Evolutionary conservation across 163 green algal genomes (phyloP).

Genomic region (Chlamydomonas reinhardtii): DNA sequence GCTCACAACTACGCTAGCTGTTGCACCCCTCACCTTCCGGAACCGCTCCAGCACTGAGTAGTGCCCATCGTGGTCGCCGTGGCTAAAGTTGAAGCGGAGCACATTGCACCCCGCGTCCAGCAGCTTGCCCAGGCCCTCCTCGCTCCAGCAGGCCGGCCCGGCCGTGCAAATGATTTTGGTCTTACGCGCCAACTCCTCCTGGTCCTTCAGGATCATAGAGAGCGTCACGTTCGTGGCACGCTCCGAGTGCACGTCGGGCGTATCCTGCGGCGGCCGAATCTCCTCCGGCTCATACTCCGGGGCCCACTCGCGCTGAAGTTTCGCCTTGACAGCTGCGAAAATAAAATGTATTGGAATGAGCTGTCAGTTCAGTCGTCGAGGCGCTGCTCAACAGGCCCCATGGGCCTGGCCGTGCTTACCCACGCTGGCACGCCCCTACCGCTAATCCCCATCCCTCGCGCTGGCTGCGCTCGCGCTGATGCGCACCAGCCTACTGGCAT

Average conservation of each 20-base stretch:
- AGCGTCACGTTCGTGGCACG: constrained; percentile 66
- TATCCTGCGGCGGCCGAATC: constrained; percentile 60
- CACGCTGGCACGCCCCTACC: no score
- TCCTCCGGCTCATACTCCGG: constrained; percentile 74
- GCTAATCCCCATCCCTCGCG: no score
- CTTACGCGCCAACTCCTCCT: constrained; percentile 66
- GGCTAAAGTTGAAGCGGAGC: constrained; percentile 80
- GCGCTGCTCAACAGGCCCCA: no score
- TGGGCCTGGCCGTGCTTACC: no score
- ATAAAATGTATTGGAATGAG: background rate
- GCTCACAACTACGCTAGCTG: no score
- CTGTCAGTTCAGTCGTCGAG: no score
- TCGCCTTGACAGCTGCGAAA: constrained; percentile 64
- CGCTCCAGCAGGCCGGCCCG: constrained; percentile 73
- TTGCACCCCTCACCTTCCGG: constrained; percentile 33
- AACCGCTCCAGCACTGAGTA: constrained; percentile 69
- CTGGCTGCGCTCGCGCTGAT: no score
- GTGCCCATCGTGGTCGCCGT: constrained; percentile 78
- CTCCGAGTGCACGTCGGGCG: constrained; percentile 64
- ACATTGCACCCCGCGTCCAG: constrained; percentile 78
- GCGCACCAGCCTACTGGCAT: no score
- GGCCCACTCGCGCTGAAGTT: constrained; percentile 65
- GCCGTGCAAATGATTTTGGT: constrained; percentile 84
- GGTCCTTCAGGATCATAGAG: constrained; percentile 61
- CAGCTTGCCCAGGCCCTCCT: constrained; percentile 68